These are phyloP conservation scores for Hebeloma cylindrosporum DNA, from an alignment of 768 basidiomycete genomes.

Conservation along the genomic window DNA sequence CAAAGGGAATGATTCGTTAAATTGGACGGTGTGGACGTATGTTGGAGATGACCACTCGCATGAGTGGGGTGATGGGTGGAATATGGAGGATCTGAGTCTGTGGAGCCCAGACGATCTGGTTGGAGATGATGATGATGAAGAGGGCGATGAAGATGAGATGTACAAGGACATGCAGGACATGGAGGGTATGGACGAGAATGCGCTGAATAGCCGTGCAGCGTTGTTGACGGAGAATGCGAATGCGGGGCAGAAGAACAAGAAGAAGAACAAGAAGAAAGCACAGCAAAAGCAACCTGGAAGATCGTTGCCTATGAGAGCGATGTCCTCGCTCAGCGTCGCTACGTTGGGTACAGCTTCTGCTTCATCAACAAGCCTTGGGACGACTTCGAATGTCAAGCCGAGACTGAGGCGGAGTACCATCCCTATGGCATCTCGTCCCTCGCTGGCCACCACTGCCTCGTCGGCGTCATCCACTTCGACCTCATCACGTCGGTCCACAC, in stretches of 20 bases:
- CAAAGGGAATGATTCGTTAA: conserved; percentile 40
- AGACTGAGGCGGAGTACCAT: not conserved
- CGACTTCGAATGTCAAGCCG: not conserved
- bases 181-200: conserved; percentile 14
- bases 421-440: too few relatives aligned
- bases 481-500: not conserved
- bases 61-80: conserved; percentile 95
- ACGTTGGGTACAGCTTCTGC: conserved; percentile 18
- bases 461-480: too few relatives aligned
- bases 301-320: conserved; percentile 21
- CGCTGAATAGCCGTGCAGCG: conserved; percentile 37
- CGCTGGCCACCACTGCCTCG: too few relatives aligned
- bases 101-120: conserved; percentile 78
- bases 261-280: conserved; percentile 1
- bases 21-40: conserved; percentile 89
- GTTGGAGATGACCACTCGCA: conserved; percentile 75
- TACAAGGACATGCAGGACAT: not conserved
- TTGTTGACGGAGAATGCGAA: conserved; percentile 26
- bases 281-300: conserved; percentile 10
- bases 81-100: conserved; percentile 90
- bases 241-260: conserved; percentile 1
- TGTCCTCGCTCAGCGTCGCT: conserved; percentile 29
- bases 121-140: conserved; percentile 16
- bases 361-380: conserved; percentile 7
- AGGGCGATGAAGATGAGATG: conserved; percentile 6